These are phyloP conservation scores for Diplodia seriata DNA, from an alignment of 2,329 filamentous ascomycete genomes.

Conservation along the genomic window DNA sequence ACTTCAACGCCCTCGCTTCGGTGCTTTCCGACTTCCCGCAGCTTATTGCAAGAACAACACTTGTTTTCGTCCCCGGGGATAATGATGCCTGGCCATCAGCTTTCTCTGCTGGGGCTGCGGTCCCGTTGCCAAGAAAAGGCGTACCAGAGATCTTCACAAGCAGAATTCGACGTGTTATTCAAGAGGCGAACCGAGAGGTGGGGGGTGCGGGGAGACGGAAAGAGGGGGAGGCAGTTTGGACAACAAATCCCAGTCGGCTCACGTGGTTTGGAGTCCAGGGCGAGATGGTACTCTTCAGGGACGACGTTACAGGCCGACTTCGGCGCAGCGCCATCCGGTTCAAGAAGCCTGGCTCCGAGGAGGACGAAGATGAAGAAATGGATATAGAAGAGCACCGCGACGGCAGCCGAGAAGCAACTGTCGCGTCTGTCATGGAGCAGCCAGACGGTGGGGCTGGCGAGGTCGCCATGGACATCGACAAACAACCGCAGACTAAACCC, in stretches of 20 bases:
- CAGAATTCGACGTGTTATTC: slow-evolving; percentile 80
- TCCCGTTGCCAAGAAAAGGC: slow-evolving; percentile 70
- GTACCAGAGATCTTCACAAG: slow-evolving; percentile 92
- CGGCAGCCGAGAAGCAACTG: slow-evolving; percentile 43
- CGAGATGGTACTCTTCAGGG: slow-evolving; percentile 85
- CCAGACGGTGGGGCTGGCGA: slow-evolving; percentile 44
- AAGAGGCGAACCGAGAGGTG: slow-evolving; percentile 74
- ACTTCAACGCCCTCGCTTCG: slow-evolving; percentile 86
- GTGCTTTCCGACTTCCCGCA: slow-evolving; percentile 82
- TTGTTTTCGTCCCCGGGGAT: slow-evolving; percentile 93
- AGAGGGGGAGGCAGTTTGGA: slow-evolving; percentile 81
- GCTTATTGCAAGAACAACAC: slow-evolving; percentile 79
- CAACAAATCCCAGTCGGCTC: slow-evolving; percentile 83
- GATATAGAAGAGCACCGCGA: slow-evolving; percentile 47
- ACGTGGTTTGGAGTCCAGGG: slow-evolving; percentile 86
- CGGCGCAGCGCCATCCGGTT: slow-evolving; percentile 78
- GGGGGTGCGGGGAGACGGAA: slow-evolving; percentile 56
- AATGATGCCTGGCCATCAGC: slow-evolving; percentile 97
- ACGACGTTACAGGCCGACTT: slow-evolving; percentile 82
- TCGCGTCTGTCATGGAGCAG: slow-evolving; percentile 37
- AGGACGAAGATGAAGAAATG: slow-evolving; percentile 50
- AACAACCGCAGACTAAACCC: slow-evolving; percentile 36
- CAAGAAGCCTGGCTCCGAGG: slow-evolving; percentile 52
- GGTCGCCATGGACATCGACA: slow-evolving; percentile 52
- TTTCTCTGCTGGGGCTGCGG: slow-evolving; percentile 77